Conservation (phyloP, 306 rosid species). For the Mimosa bimucronata region DNA sequence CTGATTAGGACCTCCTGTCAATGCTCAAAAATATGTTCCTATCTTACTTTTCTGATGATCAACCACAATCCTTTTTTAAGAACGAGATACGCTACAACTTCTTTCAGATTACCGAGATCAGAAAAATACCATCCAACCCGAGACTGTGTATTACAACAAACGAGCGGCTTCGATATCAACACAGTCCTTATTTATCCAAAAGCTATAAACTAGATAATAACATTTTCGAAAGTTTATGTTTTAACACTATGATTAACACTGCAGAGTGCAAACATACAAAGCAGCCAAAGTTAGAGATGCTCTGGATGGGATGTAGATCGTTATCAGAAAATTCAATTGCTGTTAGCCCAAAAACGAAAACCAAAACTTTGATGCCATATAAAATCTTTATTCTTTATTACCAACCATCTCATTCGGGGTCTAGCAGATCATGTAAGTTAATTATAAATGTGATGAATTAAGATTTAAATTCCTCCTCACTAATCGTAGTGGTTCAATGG, state of each 20-base stretch:
- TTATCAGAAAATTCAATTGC: no score
- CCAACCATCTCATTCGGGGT: no score
- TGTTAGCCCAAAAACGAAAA: no score
- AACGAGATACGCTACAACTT: not conserved
- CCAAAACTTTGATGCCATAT: no score
- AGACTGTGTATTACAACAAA: not conserved
- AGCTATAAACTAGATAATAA: not conserved
- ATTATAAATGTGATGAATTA: no score
- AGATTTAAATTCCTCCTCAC: no score
- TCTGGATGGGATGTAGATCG: no score
- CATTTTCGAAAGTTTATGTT: not conserved
- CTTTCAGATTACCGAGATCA: not conserved
- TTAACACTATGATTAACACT: not conserved
- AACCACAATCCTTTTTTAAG: slow-evolving; percentile 8
- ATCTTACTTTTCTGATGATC: not conserved
- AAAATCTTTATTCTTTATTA: no score
- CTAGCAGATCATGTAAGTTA: no score
- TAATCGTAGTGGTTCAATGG: no score
- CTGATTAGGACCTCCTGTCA: slow-evolving; percentile 5
- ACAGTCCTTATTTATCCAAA: not conserved
- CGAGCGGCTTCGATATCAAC: not conserved
- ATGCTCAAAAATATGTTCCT: not conserved
- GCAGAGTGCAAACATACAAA: not conserved
- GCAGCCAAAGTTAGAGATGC: not conserved
- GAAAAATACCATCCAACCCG: not conserved